Percentiles rank a stretch among this genome's conserved stretches.
Conservation (phyloP, 805 yeast species). For the Myxozyma kluyveri region DNA sequence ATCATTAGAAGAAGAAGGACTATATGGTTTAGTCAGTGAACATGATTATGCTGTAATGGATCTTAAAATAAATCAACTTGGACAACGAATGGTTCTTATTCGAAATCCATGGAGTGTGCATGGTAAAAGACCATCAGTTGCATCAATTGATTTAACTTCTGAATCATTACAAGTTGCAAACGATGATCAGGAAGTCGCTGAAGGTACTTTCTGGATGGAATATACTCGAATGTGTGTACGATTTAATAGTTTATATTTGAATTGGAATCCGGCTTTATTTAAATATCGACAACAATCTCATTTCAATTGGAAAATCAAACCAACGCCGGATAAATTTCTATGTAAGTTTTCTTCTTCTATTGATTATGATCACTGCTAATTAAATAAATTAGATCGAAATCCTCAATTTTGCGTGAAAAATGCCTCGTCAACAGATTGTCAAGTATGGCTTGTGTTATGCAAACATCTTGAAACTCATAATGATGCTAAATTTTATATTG, state of each 20-base stretch:
- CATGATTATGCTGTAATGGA: slow-evolving; percentile 70
- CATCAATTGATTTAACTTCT: slow-evolving; percentile 5
- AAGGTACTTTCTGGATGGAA: slow-evolving; percentile 35
- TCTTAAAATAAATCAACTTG: slow-evolving; percentile 35
- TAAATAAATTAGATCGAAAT: slow-evolving; percentile 9
- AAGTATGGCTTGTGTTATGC: slow-evolving; percentile 21
- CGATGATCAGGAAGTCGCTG: no score
- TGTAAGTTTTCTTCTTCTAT: slow-evolving; percentile 6
- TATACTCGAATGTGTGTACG: slow-evolving; percentile 39
- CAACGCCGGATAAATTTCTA: slow-evolving; percentile 2
- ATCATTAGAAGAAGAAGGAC: slow-evolving; percentile 37
- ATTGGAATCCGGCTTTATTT: slow-evolving; percentile 53
- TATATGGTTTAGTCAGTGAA: slow-evolving; percentile 46
- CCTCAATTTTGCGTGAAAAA: slow-evolving; percentile 23
- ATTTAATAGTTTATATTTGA: slow-evolving; percentile 58
- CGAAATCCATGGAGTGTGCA: slow-evolving; percentile 49
- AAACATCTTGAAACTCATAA: slow-evolving; percentile 5
- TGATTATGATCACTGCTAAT: background rate
- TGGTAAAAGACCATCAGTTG: background rate
- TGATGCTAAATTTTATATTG: slow-evolving; percentile 12
- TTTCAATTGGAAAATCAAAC: slow-evolving; percentile 17
- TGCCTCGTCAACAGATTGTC: background rate
- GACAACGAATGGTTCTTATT: slow-evolving; percentile 34
- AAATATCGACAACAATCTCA: slow-evolving; percentile 12
- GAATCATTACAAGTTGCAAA: slow-evolving; percentile 12